phyloP scores from a whole-genome alignment of 2,329 filamentous ascomycete genomes.

The Penicillium oxalicum region DNA sequence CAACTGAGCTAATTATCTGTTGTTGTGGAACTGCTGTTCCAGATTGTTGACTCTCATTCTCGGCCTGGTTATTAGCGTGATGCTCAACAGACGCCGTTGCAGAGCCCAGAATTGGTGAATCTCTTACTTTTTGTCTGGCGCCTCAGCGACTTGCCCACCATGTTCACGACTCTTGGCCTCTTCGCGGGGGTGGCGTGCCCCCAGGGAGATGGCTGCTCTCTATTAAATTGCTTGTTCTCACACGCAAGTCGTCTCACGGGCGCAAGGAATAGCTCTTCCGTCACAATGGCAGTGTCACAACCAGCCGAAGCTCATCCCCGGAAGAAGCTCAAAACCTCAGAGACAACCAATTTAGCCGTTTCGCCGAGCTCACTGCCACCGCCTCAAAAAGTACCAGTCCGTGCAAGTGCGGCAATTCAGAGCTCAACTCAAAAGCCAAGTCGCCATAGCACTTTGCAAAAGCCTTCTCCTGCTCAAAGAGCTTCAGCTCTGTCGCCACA shows the following conservation, averaged over 20 bases:
- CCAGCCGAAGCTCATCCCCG: slow-evolving; percentile 14
- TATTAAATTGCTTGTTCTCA: slow-evolving; percentile 55
- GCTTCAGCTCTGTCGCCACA: slow-evolving; percentile 28
- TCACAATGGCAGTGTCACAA: slow-evolving; percentile 3
- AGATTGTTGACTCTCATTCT: too few relatives aligned
- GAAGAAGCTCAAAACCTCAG: slow-evolving; percentile 27
- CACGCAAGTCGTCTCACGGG: slow-evolving; percentile 33
- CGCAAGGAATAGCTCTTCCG: slow-evolving; percentile 15
- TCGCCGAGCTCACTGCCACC: neutral
- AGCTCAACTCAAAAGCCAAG: slow-evolving; percentile 5
- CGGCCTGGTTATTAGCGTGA: too few relatives aligned
- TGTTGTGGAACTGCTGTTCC: too few relatives aligned
- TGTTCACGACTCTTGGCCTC: slow-evolving; percentile 53
- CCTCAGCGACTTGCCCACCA: slow-evolving; percentile 22
- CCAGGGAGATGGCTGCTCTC: slow-evolving; percentile 43
- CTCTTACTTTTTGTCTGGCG: neutral
- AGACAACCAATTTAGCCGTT: neutral
- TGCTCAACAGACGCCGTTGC: too few relatives aligned
- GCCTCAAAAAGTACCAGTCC: neutral
- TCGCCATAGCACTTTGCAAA: slow-evolving; percentile 9
- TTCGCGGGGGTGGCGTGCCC: slow-evolving; percentile 52
- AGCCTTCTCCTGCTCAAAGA: slow-evolving; percentile 20
- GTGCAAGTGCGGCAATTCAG: neutral
- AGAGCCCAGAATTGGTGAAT: too few relatives aligned
- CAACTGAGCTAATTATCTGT: too few relatives aligned